These are phyloP conservation scores for Tylopilus sp. DNA, from an alignment of 768 basidiomycete genomes.

Conservation along the genomic window DNA sequence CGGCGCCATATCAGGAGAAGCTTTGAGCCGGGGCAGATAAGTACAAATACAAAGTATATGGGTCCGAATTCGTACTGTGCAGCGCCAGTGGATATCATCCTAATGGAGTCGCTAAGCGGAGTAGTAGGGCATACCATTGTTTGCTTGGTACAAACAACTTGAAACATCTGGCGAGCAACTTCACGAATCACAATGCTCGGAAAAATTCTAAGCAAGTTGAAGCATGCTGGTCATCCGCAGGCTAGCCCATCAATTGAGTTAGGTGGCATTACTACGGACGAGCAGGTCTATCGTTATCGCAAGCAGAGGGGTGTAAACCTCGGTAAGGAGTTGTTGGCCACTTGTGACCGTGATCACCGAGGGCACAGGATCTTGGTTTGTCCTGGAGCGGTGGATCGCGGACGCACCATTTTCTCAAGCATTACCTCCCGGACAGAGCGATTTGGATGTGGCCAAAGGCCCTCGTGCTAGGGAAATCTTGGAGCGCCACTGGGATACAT, in stretches of 20 bases:
- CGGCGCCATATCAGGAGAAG: background rate
- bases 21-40: too few species aligned
- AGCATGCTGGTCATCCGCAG: slow-evolving; percentile 1
- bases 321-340: slow-evolving; percentile 39
- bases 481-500: slow-evolving; percentile 49
- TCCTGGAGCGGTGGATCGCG: slow-evolving; percentile 74
- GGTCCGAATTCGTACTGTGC: too few species aligned
- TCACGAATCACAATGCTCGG: slow-evolving; percentile 14
- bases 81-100: too few species aligned
- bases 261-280: slow-evolving; percentile 4
- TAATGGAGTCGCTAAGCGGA: too few species aligned
- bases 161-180: too few species aligned
- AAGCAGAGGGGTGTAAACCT: slow-evolving; percentile 82
- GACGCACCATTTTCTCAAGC: slow-evolving; percentile 56
- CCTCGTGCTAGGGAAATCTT: slow-evolving; percentile 39
- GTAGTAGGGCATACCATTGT: too few species aligned
- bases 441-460: slow-evolving; percentile 66
- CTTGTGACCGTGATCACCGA: slow-evolving; percentile 6
- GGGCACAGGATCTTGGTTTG: slow-evolving; percentile 68
- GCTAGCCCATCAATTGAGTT: slow-evolving; percentile 1
- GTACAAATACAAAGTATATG: too few species aligned
- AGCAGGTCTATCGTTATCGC: slow-evolving; percentile 51
- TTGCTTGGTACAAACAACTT: too few species aligned
- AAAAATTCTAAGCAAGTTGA: slow-evolving; percentile 19
- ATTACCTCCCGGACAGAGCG: slow-evolving; percentile 54